Evolutionary conservation across 1,284 basidiomycete species (phyloP).

Genomic region (Ganoderma meredithae): DNA sequence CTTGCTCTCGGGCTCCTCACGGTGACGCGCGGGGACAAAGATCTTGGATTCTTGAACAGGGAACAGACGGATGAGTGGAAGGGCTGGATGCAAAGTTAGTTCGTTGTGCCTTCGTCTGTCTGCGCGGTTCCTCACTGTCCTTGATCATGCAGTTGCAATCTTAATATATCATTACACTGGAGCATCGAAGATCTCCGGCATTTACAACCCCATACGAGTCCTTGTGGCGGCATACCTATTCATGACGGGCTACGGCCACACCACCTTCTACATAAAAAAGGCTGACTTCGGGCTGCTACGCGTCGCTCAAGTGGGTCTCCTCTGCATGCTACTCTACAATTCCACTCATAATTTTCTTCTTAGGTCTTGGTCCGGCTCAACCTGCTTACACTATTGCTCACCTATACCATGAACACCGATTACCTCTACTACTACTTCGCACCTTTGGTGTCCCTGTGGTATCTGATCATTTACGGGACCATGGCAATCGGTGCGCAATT

Average conservation of each 20-base stretch:
- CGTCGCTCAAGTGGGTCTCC: slow-evolving; percentile 62
- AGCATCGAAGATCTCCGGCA: slow-evolving; percentile 86
- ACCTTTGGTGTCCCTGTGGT: slow-evolving; percentile 85
- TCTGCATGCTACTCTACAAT: background rate
- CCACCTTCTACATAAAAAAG: slow-evolving; percentile 84
- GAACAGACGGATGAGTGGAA: slow-evolving; percentile 97
- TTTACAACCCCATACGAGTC: slow-evolving; percentile 89
- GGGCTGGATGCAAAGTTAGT: slow-evolving; percentile 93
- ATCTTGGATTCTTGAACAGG: slow-evolving; percentile 87
- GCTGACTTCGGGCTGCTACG: slow-evolving; percentile 84
- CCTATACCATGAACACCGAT: slow-evolving; percentile 90
- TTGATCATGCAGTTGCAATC: slow-evolving; percentile 69
- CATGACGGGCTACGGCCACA: slow-evolving; percentile 81
- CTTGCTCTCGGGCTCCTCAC: slow-evolving; percentile 70
- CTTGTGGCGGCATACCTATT: slow-evolving; percentile 90
- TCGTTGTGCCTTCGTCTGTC: background rate
- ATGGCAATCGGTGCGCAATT: slow-evolving; percentile 75
- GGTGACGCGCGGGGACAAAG: slow-evolving; percentile 76
- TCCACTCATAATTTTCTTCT: slow-evolving; percentile 1
- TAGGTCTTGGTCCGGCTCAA: slow-evolving; percentile 86
- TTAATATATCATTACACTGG: slow-evolving; percentile 91
- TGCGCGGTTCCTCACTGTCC: background rate
- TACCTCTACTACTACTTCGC: slow-evolving; percentile 92
- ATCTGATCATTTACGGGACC: slow-evolving; percentile 84
- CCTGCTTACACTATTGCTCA: slow-evolving; percentile 80